A percentile compares a stretch with the other conserved stretches of the same genome.
These are phyloP conservation scores for Penicillium arizonense DNA, from an alignment of 495 filamentous ascomycete genomes.

Conservation along the genomic window DNA sequence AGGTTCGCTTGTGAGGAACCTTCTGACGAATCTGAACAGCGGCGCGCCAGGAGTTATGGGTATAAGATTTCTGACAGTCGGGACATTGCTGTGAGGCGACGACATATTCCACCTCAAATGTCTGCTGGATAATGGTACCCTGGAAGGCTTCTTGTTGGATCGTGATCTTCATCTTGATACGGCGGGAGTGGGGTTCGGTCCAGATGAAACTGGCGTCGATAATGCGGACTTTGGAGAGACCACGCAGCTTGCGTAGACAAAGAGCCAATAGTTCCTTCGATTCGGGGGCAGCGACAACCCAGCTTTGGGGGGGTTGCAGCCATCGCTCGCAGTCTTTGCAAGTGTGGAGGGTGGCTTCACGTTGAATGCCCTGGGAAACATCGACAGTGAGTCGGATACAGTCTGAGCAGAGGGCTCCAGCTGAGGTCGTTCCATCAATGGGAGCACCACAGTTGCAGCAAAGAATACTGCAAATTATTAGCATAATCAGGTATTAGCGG, in stretches of 20 bases:
- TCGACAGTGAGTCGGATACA: constrained; percentile 92
- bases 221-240: constrained; percentile 81
- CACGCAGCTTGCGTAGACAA: constrained; percentile 78
- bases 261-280: constrained; percentile 87
- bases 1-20: constrained; percentile 95
- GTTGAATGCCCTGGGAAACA: constrained; percentile 82
- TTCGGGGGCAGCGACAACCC: constrained; percentile 79
- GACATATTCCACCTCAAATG: constrained; percentile 90
- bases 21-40: constrained; percentile 93
- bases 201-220: constrained; percentile 96
- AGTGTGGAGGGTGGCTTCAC: constrained; percentile 77
- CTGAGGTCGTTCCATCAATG: constrained; percentile 85
- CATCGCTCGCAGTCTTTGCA: constrained; percentile 93
- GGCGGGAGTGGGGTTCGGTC: constrained; percentile 93
- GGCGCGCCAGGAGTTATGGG: constrained; percentile 85
- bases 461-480: constrained; percentile 62
- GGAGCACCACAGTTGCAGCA: constrained; percentile 93
- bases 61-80: constrained; percentile 92
- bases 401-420: constrained; percentile 88
- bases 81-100: constrained; percentile 86
- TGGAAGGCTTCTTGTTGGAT: constrained; percentile 78
- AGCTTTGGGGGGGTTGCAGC: constrained; percentile 82
- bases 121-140: constrained; percentile 82
- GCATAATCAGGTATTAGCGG: background rate
- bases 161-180: constrained; percentile 90